Percentiles rank a stretch among this genome's conserved stretches.
phyloP scores from a whole-genome alignment of 768 basidiomycete species.

The Auricularia cornea region DNA sequence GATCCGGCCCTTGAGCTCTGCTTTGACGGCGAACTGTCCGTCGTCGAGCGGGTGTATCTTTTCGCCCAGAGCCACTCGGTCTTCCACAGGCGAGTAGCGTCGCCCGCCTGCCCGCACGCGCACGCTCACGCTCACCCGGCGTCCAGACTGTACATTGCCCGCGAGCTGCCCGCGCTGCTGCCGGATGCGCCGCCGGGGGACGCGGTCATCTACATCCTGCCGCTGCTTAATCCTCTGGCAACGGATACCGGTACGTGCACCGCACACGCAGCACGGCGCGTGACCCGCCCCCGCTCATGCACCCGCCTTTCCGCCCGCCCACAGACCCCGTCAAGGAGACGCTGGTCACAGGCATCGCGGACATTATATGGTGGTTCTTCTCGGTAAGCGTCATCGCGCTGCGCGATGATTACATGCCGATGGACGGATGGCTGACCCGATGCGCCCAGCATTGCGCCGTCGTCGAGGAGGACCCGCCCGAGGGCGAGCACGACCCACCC shows the following conservation, averaged over 20 bases:
- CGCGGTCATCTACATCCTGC: constrained; percentile 87
- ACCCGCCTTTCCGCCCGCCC: neutral
- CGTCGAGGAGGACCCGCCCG: constrained; percentile 38
- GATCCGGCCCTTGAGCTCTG: constrained; percentile 23
- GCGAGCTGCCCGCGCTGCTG: constrained; percentile 73
- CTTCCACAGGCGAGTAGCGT: constrained; percentile 40
- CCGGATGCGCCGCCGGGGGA: constrained; percentile 71
- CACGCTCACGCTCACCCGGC: neutral
- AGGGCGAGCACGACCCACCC: constrained; percentile 21
- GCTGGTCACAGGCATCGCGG: constrained; percentile 67
- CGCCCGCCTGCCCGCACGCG: neutral
- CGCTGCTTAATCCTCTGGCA: constrained; percentile 77
- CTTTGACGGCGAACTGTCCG: constrained; percentile 73
- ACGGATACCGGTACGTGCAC: constrained; percentile 66
- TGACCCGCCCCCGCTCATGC: neutral
- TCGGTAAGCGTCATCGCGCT: constrained; percentile 16
- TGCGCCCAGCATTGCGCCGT: constrained; percentile 54
- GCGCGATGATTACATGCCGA: neutral
- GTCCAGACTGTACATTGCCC: constrained; percentile 69
- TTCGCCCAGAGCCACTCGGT: constrained; percentile 70
- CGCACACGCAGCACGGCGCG: constrained; percentile 1
- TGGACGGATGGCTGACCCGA: neutral
- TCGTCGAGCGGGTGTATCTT: constrained; percentile 88
- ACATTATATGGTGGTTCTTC: constrained; percentile 91
- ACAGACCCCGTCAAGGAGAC: constrained; percentile 77